phyloP scores from a whole-genome alignment of 2,329 filamentous ascomycete genomes.

The Pyrenophora graminea region DNA sequence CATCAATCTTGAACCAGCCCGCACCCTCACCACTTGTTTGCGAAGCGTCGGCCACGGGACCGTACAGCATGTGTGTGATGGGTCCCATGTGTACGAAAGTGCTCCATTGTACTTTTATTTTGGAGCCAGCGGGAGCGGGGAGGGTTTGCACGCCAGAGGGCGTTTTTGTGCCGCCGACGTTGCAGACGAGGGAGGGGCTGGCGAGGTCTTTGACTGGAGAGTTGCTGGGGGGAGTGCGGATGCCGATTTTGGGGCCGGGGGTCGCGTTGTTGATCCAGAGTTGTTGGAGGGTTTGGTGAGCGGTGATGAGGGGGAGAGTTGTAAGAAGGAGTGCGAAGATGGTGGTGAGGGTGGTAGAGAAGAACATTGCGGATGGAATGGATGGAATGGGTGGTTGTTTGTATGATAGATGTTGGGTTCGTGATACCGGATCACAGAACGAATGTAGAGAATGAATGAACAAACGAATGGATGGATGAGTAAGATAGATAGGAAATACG shows the following conservation, averaged over 20 bases:
- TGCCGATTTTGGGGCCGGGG: slow-evolving; percentile 38
- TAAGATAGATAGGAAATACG: slow-evolving; percentile 8
- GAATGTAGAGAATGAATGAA: slow-evolving; percentile 22
- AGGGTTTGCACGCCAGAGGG: slow-evolving; percentile 35
- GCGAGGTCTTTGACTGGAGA: slow-evolving; percentile 41
- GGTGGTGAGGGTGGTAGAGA: slow-evolving; percentile 32
- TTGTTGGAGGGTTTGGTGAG: slow-evolving; percentile 41
- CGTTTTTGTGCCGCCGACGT: slow-evolving; percentile 36
- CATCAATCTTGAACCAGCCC: slow-evolving; percentile 47
- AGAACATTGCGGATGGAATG: slow-evolving; percentile 33
- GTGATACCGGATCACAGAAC: slow-evolving; percentile 30
- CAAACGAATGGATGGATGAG: background rate
- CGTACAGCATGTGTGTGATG: slow-evolving; percentile 43
- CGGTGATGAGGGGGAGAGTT: slow-evolving; percentile 30
- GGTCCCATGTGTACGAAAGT: slow-evolving; percentile 41
- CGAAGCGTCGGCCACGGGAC: slow-evolving; percentile 60
- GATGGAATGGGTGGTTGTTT: slow-evolving; percentile 13
- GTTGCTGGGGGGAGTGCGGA: slow-evolving; percentile 43
- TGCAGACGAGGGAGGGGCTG: slow-evolving; percentile 42
- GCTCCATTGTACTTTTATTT: slow-evolving; percentile 42
- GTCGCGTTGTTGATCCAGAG: slow-evolving; percentile 39
- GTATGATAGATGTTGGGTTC: background rate
- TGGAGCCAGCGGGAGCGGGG: slow-evolving; percentile 35
- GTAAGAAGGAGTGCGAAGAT: slow-evolving; percentile 12
- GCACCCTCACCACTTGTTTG: slow-evolving; percentile 37